phyloP scores from a whole-genome alignment of 805 yeast genomes.

The Candida sphagnicola region DNA sequence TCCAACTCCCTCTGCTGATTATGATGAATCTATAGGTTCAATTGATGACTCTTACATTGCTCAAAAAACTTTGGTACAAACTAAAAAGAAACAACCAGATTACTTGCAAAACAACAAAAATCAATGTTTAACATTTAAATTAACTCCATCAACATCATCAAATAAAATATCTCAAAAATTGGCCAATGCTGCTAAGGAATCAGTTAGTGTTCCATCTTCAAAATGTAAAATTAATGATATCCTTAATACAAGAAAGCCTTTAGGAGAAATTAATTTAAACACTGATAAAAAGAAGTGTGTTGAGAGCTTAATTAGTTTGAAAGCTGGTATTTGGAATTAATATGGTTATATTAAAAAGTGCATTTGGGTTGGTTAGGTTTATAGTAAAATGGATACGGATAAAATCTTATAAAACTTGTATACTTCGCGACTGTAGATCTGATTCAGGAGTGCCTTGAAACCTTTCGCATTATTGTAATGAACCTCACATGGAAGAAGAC shows the following conservation, averaged over 20 bases:
- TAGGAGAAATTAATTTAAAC: conserved; percentile 17
- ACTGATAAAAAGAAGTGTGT: conserved; percentile 3
- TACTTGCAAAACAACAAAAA: conserved; percentile 12
- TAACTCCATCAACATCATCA: conserved; percentile 17
- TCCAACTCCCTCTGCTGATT: conserved; percentile 2
- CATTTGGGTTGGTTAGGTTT: background rate
- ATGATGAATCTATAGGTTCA: conserved; percentile 14
- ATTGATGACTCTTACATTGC: conserved; percentile 11
- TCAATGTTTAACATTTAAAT: conserved; percentile 26
- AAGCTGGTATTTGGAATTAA: conserved; percentile 3
- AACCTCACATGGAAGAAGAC: too few species aligned
- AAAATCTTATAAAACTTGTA: too few species aligned
- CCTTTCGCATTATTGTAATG: too few species aligned
- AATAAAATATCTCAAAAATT: conserved; percentile 15
- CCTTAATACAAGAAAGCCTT: conserved; percentile 24
- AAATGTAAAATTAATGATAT: conserved; percentile 17
- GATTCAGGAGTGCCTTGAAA: too few species aligned
- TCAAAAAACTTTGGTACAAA: conserved; percentile 12
- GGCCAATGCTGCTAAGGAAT: conserved; percentile 11
- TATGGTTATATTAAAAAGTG: background rate
- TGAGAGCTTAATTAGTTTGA: conserved; percentile 4
- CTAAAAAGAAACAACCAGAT: conserved; percentile 33
- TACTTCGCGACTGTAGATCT: too few species aligned
- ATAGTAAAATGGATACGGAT: too few species aligned
- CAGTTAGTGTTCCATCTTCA: conserved; percentile 12